These are phyloP conservation scores for Clathrus columnatus DNA, from an alignment of 768 basidiomycete species.

Conservation along the genomic window DNA sequence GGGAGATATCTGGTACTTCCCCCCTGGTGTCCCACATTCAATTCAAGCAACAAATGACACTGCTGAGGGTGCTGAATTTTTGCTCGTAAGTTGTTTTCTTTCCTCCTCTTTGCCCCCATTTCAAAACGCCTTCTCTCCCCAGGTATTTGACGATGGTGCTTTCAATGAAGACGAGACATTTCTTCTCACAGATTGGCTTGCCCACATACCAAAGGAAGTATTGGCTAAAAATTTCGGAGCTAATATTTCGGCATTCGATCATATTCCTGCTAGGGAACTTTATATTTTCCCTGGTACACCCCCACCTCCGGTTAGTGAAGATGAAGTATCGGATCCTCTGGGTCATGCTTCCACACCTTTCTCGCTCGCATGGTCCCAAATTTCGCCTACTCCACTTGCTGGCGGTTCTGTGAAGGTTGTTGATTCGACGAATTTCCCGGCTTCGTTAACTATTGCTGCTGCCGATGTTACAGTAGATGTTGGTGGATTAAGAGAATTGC, in stretches of 20 bases:
- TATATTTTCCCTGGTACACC: conserved; percentile 44
- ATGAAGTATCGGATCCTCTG: conserved; percentile 41
- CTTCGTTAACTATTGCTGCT: conserved; percentile 43
- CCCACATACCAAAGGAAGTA: conserved; percentile 50
- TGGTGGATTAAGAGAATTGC: conserved; percentile 49
- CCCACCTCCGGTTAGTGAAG: conserved; percentile 32
- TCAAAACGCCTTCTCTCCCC: not conserved
- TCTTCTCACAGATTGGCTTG: conserved; percentile 56
- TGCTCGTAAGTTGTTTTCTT: conserved; percentile 26
- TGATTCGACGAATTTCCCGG: conserved; percentile 46
- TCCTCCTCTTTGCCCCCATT: too few species aligned
- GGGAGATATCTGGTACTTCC: conserved; percentile 54
- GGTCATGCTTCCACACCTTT: conserved; percentile 40
- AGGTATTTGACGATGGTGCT: conserved; percentile 28
- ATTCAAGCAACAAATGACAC: conserved; percentile 18
- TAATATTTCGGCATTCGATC: conserved; percentile 38
- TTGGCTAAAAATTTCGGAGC: conserved; percentile 58
- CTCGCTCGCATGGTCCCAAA: conserved; percentile 44
- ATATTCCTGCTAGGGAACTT: conserved; percentile 44
- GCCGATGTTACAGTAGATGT: conserved; percentile 51
- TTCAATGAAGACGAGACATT: conserved; percentile 57
- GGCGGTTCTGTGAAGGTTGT: conserved; percentile 56
- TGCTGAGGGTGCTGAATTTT: conserved; percentile 42
- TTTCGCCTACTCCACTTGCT: conserved; percentile 31
- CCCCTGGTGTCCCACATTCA: conserved; percentile 44